Evolutionary conservation across 2,329 filamentous ascomycete species (phyloP), one percentile per base, ranked within the genome.

Genomic region (Penicillium fuscoglaucum): DNA sequence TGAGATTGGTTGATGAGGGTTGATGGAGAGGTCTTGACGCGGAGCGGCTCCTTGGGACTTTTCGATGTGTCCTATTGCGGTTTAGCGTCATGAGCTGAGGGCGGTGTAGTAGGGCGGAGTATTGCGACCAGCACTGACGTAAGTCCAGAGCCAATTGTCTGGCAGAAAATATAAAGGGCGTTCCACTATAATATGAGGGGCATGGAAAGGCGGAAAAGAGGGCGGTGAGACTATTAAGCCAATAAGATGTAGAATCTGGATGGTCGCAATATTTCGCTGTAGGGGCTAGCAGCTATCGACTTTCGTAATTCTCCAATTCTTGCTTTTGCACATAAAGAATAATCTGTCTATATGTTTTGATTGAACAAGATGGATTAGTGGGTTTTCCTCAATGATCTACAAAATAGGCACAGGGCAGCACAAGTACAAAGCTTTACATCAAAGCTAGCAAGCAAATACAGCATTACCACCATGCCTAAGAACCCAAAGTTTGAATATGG

Each of bases 401-500:
- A 33, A 21, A n/a, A 39, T 21, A 26, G 19, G 33, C 26, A 41
- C 17, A 45, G 26, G 45, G 39, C 17, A 58, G 56, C 49, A 62
- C 58, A 54, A 58, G 45, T 49, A 63, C 58, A 57, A 54, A 53
- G 50, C 49, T 51, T 63, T 44, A 60, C 41, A 47, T 57, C 43
- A 66, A 26, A 44, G 50, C 44, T 52, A 44, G 55, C 37, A 50
- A 51, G 33, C 40, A 19, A 55, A 29, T 43, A 35, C 48, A 57
- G 48, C 52, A 46, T 58, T 46, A 44, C 43, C 52, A 66, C 52
- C 54, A 78, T 78, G 76, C 68, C 71, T 21, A 76, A 72, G 65
- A 79, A 78, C 50, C 68, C 76, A 19, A 79, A 79, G 63, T 74
- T 79, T 52, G 72, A 69, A 56, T 79, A 79, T 55, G 77, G 77